Evolutionary conservation across 306 rosid species (phyloP).

Genomic region (Inga leiocalycina): DNA sequence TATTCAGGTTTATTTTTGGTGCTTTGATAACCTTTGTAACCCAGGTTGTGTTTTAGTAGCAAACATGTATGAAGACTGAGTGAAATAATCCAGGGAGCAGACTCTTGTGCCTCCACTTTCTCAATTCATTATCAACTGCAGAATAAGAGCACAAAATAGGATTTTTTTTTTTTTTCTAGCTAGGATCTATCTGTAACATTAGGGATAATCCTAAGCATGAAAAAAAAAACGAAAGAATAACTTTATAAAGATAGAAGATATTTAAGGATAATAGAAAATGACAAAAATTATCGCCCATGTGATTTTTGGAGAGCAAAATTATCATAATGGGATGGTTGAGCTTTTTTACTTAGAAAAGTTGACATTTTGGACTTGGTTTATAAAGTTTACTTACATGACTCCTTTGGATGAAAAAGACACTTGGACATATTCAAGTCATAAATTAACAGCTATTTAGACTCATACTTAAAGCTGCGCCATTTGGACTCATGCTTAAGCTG

Average conservation of each 20-base stretch:
- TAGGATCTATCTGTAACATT: neutral
- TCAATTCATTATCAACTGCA: neutral
- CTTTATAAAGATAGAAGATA: neutral
- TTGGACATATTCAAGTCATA: neutral
- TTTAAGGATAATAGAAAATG: neutral
- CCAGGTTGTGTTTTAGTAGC: conserved; percentile 23
- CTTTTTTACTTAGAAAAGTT: neutral
- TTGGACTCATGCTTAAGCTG: neutral
- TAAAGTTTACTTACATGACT: neutral
- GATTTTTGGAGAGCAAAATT: neutral
- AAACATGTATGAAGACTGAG: neutral
- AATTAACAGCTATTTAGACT: neutral
- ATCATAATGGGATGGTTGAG: neutral
- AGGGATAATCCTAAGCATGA: neutral
- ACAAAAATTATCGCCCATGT: neutral
- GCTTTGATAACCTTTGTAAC: conserved; percentile 19
- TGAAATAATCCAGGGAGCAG: neutral
- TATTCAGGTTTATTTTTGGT: conserved; percentile 70
- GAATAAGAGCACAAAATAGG: neutral
- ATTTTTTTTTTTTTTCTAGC: neutral
- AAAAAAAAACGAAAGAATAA: neutral
- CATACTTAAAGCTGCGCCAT: neutral
- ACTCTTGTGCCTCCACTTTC: neutral
- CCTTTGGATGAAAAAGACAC: neutral
- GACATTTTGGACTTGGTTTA: neutral